These are phyloP conservation scores for Microdochium bolleyi DNA, from an alignment of 2,329 filamentous ascomycete species.

Conservation along the genomic window DNA sequence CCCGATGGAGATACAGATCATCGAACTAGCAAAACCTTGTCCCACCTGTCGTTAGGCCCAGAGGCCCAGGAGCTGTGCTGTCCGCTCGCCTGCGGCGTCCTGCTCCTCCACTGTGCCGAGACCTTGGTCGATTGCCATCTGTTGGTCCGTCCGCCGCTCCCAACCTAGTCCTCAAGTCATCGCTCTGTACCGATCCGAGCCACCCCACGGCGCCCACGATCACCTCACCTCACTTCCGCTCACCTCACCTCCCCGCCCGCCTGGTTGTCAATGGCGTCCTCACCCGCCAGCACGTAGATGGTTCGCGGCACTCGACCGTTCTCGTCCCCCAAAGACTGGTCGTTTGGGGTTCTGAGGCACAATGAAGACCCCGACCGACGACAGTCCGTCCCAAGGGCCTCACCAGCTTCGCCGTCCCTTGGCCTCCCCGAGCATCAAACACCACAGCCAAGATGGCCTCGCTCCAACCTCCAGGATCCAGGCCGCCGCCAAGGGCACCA, in stretches of 20 bases:
- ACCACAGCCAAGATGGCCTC: not conserved
- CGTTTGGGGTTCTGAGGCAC: not conserved
- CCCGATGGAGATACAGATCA: slow-evolving; percentile 5
- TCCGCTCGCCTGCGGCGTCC: no score
- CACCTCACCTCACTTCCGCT: not conserved
- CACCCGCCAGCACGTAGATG: not conserved
- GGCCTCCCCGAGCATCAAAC: not conserved
- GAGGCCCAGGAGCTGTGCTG: no score
- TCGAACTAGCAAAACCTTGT: slow-evolving; percentile 9
- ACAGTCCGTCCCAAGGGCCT: not conserved
- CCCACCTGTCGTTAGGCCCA: not conserved
- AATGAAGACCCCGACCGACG: not conserved
- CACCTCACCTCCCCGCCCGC: not conserved
- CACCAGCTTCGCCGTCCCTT: not conserved
- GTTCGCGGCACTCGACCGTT: not conserved
- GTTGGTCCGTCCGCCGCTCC: no score
- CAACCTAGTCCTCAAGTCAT: no score
- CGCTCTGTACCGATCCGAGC: no score
- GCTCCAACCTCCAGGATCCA: not conserved
- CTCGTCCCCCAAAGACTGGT: not conserved
- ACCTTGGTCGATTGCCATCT: no score
- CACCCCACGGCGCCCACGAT: not conserved
- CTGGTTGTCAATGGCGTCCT: not conserved
- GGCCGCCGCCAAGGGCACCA: not conserved
- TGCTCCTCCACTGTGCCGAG: no score